Evolutionary conservation across 176 grass and related monocot genomes (phyloP), one percentile per base, ranked within the genome.

Genomic region (Triticum turgidum): DNA sequence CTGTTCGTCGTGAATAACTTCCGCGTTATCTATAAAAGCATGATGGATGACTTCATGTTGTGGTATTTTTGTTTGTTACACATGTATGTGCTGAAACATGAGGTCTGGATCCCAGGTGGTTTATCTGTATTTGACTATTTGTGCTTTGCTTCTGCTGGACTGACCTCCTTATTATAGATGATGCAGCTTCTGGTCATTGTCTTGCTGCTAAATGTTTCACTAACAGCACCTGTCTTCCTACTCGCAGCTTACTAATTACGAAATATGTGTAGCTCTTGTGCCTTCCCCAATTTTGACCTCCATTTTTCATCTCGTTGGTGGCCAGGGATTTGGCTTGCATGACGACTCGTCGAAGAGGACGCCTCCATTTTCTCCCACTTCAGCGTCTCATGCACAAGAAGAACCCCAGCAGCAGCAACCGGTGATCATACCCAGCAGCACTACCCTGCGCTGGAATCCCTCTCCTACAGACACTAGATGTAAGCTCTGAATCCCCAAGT

Each of bases 381-480:
- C 79, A 33, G 24, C 18, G 14, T 85, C 79, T 77, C 82, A 62
- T 42, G 69, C 67, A 56, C 76, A 65, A 82, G 96, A 95, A 63
- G 93, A 95, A 85, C 94, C 93, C 86, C 93, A 98, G 77, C 70
- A 95, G 84, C 96, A 95, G 84, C 96, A 95, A 82, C 83, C 92
- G 84, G 56, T 88, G 73, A 96, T 84, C 85, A 33, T 78, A 70
- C 17, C 93, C 47, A 85, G 15, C 51, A 91, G 88, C 70, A 47
- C 58, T 79, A 65, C 67, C 80, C 91, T 65, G 15, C 84, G 82
- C 39, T 98, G 88, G 91, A 98, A 89, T 51, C 62, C 91, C 71
- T 86, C 91, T 72, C 49, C 69, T 79, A 74, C 88, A 38, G 92
- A 94, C 24, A 82, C 24, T 67, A 94, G 79, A 98, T 94, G 96